Conservation (phyloP, 2,329 filamentous ascomycete species). For the Aspergillus vadensis region DNA sequence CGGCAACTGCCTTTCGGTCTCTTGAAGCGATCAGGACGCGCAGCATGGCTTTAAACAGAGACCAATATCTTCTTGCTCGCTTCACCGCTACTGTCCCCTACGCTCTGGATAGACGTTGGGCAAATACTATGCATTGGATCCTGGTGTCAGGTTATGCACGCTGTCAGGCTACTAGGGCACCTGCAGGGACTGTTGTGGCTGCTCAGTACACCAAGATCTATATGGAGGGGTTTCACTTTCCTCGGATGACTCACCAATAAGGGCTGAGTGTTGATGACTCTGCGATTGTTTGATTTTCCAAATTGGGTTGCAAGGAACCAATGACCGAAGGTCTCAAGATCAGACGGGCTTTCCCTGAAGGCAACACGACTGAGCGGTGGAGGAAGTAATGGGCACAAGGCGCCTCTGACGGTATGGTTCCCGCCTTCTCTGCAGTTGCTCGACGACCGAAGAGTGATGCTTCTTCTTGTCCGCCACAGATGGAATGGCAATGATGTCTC, state of each 20-base stretch:
- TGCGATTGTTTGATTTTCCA: neutral
- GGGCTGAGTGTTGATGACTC: neutral
- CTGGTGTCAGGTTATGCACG: conserved; percentile 20
- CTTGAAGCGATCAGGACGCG: conserved; percentile 17
- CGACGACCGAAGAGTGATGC: neutral
- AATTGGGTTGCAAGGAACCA: neutral
- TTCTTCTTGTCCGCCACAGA: neutral
- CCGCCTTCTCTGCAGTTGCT: neutral
- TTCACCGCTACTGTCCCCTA: conserved; percentile 31
- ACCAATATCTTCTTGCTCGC: conserved; percentile 12
- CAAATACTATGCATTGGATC: conserved; percentile 12
- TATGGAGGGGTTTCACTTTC: conserved; percentile 28
- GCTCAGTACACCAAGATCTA: conserved; percentile 22
- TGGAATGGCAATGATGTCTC: conserved; percentile 9
- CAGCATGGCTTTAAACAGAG: conserved; percentile 25
- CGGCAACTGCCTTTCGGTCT: conserved; percentile 10
- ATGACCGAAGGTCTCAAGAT: neutral
- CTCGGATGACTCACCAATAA: conserved; percentile 14
- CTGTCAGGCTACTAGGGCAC: conserved; percentile 25
- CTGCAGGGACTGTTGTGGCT: conserved; percentile 29
- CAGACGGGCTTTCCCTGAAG: neutral
- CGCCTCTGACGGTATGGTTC: neutral
- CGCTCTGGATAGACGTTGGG: conserved; percentile 9
- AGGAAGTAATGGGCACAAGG: neutral
- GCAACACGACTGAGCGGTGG: neutral